A percentile compares a stretch with the other conserved stretches of the same genome.
phyloP scores from a whole-genome alignment of 2,329 filamentous ascomycete species.

The Chrysosporium keratinophilum region DNA sequence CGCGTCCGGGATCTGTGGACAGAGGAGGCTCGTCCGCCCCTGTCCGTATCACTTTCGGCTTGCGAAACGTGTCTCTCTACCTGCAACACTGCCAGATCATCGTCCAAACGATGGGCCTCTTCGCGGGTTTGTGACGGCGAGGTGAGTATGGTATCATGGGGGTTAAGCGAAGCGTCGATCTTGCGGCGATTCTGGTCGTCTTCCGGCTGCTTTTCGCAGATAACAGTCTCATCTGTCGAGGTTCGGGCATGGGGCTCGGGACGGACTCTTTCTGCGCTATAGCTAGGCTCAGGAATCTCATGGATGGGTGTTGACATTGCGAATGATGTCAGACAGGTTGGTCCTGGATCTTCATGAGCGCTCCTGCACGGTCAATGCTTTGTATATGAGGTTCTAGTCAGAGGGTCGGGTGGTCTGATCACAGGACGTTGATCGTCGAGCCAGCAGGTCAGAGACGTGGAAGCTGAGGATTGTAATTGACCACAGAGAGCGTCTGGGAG shows the following conservation, averaged over 20 bases:
- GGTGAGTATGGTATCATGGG: background rate
- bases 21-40: conserved; percentile 30
- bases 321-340: no score
- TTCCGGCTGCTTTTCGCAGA: conserved; percentile 1
- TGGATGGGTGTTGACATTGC: conserved; percentile 22
- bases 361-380: no score
- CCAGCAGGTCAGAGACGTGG: background rate
- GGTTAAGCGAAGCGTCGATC: background rate
- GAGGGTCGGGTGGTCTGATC: no score
- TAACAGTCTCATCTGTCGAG: background rate
- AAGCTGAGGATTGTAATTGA: background rate
- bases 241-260: background rate
- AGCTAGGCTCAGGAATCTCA: conserved; percentile 11
- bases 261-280: background rate
- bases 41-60: conserved; percentile 24
- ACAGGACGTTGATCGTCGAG: background rate
- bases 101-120: conserved; percentile 51
- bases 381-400: no score
- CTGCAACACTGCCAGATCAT: conserved; percentile 55
- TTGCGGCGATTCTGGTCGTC: background rate
- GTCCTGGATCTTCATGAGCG: background rate
- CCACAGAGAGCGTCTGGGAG: background rate
- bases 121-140: conserved; percentile 51
- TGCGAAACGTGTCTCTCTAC: conserved; percentile 47
- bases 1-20: conserved; percentile 45